A percentile compares a stretch with the other conserved stretches of the same genome.
Evolutionary conservation across 495 filamentous ascomycete genomes (phyloP).

Genomic region (Penicillium taxi): DNA sequence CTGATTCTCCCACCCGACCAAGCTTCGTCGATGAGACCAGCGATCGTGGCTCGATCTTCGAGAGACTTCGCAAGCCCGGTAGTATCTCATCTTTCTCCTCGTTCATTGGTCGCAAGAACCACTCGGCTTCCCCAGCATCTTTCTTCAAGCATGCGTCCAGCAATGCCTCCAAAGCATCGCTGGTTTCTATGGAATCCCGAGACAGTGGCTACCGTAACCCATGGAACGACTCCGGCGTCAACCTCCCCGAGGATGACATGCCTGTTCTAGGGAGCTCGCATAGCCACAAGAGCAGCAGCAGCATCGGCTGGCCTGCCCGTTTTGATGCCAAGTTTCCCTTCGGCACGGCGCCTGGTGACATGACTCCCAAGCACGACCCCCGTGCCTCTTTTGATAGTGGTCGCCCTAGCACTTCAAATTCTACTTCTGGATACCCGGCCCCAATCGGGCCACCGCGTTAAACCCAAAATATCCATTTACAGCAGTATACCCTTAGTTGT

Average conservation of each 20-base stretch:
- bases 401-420: constrained; percentile 89
- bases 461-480: constrained; percentile 50
- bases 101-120: constrained; percentile 90
- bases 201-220: constrained; percentile 90
- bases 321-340: constrained; percentile 59
- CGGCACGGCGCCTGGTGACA: constrained; percentile 65
- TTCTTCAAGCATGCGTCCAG: constrained; percentile 89
- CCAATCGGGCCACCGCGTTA: constrained; percentile 81
- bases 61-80: constrained; percentile 82
- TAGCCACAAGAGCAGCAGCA: constrained; percentile 50
- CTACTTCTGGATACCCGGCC: constrained; percentile 89
- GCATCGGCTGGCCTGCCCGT: constrained; percentile 56
- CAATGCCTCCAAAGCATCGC: constrained; percentile 90
- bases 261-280: constrained; percentile 52
- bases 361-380: constrained; percentile 71
- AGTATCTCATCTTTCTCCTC: constrained; percentile 89
- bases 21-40: constrained; percentile 70
- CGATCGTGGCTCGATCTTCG: constrained; percentile 74
- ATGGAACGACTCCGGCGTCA: constrained; percentile 94
- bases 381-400: constrained; percentile 82
- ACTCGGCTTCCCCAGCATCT: constrained; percentile 69
- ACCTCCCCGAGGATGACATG: constrained; percentile 76
- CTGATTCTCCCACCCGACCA: constrained; percentile 76
- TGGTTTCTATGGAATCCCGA: constrained; percentile 87
- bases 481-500: constrained; percentile 50